phyloP scores from a whole-genome alignment of 1,284 basidiomycete genomes.

The Ustilago cynodontis region DNA sequence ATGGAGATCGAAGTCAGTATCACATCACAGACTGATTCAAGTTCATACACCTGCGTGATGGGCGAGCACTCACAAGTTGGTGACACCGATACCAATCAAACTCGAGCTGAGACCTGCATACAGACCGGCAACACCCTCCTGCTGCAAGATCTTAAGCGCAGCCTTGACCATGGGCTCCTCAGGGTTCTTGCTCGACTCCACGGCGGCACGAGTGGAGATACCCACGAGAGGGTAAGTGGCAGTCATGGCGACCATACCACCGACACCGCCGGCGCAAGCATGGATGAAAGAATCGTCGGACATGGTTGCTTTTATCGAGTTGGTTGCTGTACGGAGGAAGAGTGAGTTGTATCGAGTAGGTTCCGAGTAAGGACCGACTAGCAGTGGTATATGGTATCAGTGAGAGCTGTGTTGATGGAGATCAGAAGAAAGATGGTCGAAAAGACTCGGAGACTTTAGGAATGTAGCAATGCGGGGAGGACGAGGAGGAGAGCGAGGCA shows the following conservation, averaged over 20 bases:
- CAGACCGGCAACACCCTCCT: slow-evolving; percentile 85
- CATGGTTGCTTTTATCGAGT: slow-evolving; percentile 24
- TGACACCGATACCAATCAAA: slow-evolving; percentile 89
- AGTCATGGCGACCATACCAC: slow-evolving; percentile 78
- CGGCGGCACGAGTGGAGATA: slow-evolving; percentile 91
- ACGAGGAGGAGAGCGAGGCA: neutral
- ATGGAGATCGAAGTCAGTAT: neutral
- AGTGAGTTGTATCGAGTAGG: neutral
- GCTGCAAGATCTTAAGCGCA: slow-evolving; percentile 81
- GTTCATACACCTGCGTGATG: neutral
- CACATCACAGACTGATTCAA: neutral
- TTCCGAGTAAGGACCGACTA: slow-evolving; percentile 16
- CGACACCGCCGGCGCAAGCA: slow-evolving; percentile 87
- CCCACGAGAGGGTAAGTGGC: slow-evolving; percentile 81
- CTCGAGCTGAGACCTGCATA: slow-evolving; percentile 90
- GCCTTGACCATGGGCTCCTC: slow-evolving; percentile 74
- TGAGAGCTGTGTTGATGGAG: neutral
- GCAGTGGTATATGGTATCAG: neutral
- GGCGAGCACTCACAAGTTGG: slow-evolving; percentile 77
- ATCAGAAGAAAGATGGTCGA: neutral
- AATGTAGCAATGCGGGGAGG: slow-evolving; percentile 4
- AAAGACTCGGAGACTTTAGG: slow-evolving; percentile 17
- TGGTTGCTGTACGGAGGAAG: neutral
- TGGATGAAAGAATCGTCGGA: slow-evolving; percentile 84
- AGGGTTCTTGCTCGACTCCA: slow-evolving; percentile 81